phyloP scores from a whole-genome alignment of 441 rosid species.

The Francoa sonchifolia region DNA sequence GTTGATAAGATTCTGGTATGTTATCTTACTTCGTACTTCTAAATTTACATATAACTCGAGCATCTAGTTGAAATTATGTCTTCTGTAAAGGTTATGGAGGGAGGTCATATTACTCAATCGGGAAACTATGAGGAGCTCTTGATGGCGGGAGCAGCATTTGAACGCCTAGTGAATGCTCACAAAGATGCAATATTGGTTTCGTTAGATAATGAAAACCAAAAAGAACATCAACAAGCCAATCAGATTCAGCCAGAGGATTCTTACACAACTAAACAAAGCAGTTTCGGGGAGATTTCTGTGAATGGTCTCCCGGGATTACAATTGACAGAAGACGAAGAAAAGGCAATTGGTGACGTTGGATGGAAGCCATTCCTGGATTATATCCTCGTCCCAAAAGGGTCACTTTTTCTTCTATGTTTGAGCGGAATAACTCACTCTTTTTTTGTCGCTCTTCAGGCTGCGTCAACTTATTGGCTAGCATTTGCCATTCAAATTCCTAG shows the following conservation, averaged over 20 bases:
- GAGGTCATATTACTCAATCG: constrained; percentile 49
- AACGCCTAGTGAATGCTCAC: constrained; percentile 75
- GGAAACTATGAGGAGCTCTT: constrained; percentile 62
- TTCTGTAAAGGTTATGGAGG: constrained; percentile 88
- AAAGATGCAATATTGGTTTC: constrained; percentile 38
- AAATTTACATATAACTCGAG: no score
- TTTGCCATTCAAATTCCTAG: constrained; percentile 49
- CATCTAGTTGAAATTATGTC: no score
- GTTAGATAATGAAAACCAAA: constrained; percentile 12
- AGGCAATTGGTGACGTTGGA: constrained; percentile 54
- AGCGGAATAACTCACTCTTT: constrained; percentile 24
- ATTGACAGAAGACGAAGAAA: constrained; percentile 75
- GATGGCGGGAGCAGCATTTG: constrained; percentile 59
- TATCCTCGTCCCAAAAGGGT: constrained; percentile 39
- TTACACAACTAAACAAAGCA: constrained; percentile 16
- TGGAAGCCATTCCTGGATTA: constrained; percentile 71
- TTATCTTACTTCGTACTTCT: no score
- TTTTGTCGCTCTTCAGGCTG: constrained; percentile 61
- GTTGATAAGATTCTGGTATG: constrained; percentile 65
- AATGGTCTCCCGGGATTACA: constrained; percentile 32
- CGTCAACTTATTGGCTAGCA: constrained; percentile 83
- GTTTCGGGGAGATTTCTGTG: constrained; percentile 24
- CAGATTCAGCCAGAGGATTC: constrained; percentile 10
- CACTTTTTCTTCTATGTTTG: constrained; percentile 23
- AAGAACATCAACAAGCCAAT: constrained; percentile 14